These are phyloP conservation scores for Russula sp. DNA, from an alignment of 768 basidiomycete genomes.

Conservation along the genomic window DNA sequence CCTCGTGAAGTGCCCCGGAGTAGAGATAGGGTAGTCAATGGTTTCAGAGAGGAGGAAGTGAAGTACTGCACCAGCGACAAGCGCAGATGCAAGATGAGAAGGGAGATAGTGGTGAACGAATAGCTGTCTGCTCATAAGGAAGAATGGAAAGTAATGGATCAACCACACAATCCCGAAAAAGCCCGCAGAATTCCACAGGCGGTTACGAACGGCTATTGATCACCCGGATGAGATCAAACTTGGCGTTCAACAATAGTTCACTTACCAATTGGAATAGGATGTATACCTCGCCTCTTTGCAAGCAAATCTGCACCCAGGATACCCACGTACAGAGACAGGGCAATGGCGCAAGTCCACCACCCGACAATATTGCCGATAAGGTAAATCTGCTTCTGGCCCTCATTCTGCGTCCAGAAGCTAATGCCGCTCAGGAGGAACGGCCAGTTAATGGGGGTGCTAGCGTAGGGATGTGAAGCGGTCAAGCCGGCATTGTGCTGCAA, in stretches of 20 bases:
- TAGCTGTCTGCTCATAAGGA: conserved; percentile 92
- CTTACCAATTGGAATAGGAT: conserved; percentile 85
- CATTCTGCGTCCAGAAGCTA: conserved; percentile 94
- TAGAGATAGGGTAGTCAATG: conserved; percentile 85
- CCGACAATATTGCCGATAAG: conserved; percentile 89
- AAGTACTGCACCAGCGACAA: conserved; percentile 87
- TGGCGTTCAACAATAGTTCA: conserved; percentile 15
- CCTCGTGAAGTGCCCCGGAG: conserved; percentile 58
- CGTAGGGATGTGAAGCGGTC: conserved; percentile 96
- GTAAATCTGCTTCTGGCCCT: conserved; percentile 87
- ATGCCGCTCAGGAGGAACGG: conserved; percentile 95
- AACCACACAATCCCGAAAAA: conserved; percentile 95
- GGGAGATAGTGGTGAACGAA: conserved; percentile 98
- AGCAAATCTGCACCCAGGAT: conserved; percentile 85
- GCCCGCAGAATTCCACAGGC: conserved; percentile 91
- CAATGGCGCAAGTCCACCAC: conserved; percentile 91
- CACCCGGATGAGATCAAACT: conserved; percentile 6
- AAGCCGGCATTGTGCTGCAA: conserved; percentile 98
- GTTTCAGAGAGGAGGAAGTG: conserved; percentile 86
- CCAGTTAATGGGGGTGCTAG: conserved; percentile 95
- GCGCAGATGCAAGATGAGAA: conserved; percentile 86
- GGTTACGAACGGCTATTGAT: conserved; percentile 74
- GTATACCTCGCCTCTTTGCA: conserved; percentile 74
- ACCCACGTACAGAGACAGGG: conserved; percentile 82
- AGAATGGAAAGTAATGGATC: conserved; percentile 95